Evolutionary conservation across 257 asterid species (phyloP), one percentile per base, ranked within the genome.

Genomic region (Perilla frutescens): DNA sequence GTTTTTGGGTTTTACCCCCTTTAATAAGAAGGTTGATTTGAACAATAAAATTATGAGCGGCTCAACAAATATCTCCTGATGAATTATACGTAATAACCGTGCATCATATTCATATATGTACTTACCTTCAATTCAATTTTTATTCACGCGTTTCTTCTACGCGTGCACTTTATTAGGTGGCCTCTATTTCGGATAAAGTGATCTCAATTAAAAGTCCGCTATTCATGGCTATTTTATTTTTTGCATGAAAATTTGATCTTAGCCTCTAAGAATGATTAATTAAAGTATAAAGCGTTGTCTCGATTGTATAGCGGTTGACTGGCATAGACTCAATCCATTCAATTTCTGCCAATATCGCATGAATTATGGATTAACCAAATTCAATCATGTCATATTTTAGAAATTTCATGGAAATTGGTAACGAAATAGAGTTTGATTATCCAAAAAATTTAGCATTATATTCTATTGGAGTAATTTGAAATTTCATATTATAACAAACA

Each of bases 131-230:
- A 49, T 26, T 13, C 31, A 5, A 49, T 65, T 32, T 47, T 64
- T 11, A 4, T 14, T 34, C 73, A 76, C 76, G 82, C 82, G 84
- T 76, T 68, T 44, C 70, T 63, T 68, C 53, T 44, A 76, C 80
- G 83, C 84, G 77, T 65, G 44, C n/a, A 15, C 81, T 72, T 80
- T 72, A 65, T 76, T 61, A 7, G 69, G 73, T 66, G 20, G 34
- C 8, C 26, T 32, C 32, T 37, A 10, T 11, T 10, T 65, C 57
- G 36, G n/a, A 65, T 65, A 11, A 63, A 63, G 10, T 34, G 39
- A 12, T 14, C 47, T 61, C 2, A 39, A 37, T 61, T 61, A 40
- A 34, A 4, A 2, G 37, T 34, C 37, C 1, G 37, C 37, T 34
- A 34, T 34, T 34, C 37, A 0, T 34, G 1, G 4, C 1, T 20